Evolutionary conservation across 1,139 yeast species (phyloP).

Genomic region (Lodderomyces margitis): DNA sequence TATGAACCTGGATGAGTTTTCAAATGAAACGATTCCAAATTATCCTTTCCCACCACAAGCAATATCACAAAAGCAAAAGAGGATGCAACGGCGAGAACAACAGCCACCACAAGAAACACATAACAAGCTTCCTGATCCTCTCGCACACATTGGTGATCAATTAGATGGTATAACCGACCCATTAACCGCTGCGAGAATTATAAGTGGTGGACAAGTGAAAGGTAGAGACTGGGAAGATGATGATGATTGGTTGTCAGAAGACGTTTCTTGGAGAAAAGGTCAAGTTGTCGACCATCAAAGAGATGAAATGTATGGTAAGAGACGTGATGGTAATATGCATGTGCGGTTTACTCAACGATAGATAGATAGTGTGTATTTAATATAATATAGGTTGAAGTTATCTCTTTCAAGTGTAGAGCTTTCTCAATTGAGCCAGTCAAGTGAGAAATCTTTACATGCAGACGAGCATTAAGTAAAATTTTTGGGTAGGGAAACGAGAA

Average conservation of each 20-base stretch:
- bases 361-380: neutral
- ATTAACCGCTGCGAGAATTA: slow-evolving; percentile 40
- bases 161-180: slow-evolving; percentile 30
- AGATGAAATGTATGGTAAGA: slow-evolving; percentile 36
- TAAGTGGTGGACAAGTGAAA: slow-evolving; percentile 44
- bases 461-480: neutral
- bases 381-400: too few species aligned
- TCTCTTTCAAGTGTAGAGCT: too few species aligned
- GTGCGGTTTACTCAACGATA: neutral
- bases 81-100: slow-evolving; percentile 5
- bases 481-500: neutral
- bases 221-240: slow-evolving; percentile 38
- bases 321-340: neutral
- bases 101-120: slow-evolving; percentile 14
- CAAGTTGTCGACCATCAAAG: slow-evolving; percentile 28
- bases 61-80: slow-evolving; percentile 2
- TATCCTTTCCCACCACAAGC: slow-evolving; percentile 5
- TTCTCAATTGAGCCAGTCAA: neutral
- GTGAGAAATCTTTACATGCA: neutral
- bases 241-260: slow-evolving; percentile 25
- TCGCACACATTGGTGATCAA: slow-evolving; percentile 43
- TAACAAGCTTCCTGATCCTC: slow-evolving; percentile 43
- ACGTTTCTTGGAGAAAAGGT: slow-evolving; percentile 13
- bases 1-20: neutral
- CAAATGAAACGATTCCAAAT: slow-evolving; percentile 1